Evolutionary conservation across 139 green algal species (phyloP).

Genomic region (Astrephomene gubernaculifera): DNA sequence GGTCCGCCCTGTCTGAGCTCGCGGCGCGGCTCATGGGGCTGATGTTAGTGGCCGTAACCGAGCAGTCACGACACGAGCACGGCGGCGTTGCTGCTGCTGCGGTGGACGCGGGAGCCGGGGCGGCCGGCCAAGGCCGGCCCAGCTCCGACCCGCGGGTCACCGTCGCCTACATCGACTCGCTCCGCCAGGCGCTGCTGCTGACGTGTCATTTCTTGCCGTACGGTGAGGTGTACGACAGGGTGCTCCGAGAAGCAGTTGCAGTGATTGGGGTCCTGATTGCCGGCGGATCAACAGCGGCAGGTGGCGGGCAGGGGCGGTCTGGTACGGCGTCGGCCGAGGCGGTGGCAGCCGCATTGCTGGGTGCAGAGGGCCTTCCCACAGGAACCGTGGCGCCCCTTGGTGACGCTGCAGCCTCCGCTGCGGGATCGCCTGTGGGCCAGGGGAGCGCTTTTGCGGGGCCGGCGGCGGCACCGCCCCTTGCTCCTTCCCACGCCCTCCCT

Average conservation of each 20-base stretch:
- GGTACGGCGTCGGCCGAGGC: too few species aligned
- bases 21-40: constrained; percentile 11
- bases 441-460: too few species aligned
- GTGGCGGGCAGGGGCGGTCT: too few species aligned
- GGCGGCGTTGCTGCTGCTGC: neutral
- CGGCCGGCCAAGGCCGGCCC: neutral
- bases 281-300: too few species aligned
- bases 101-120: neutral
- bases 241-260: neutral
- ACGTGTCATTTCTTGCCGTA: constrained; percentile 21
- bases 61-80: neutral
- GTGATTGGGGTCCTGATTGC: too few species aligned
- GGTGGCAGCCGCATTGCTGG: too few species aligned
- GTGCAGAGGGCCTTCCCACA: neutral
- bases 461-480: neutral
- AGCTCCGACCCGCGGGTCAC: neutral
- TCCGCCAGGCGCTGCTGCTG: constrained; percentile 33
- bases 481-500: too few species aligned
- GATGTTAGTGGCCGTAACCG: neutral
- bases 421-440: neutral
- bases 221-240: constrained; percentile 7
- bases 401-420: neutral
- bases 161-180: neutral
- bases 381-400: neutral
- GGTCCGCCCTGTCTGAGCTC: neutral